A percentile compares a stretch with the other conserved stretches of the same genome.
These are phyloP conservation scores for Blastocystis sp. DNA, from an alignment of 352 stramenopile genomes.

Conservation along the genomic window DNA sequence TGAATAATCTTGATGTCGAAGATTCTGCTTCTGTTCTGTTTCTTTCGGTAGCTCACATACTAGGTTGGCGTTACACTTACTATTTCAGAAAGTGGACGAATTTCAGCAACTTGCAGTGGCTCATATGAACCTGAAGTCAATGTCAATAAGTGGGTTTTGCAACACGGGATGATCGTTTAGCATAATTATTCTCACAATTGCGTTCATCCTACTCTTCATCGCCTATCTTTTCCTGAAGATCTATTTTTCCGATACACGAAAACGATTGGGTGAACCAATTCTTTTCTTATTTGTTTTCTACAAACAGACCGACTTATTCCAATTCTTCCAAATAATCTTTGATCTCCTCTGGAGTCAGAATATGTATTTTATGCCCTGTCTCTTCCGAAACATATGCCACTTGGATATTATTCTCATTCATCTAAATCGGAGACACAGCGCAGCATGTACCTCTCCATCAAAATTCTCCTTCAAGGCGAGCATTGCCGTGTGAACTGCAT, in stretches of 20 bases:
- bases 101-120: neutral
- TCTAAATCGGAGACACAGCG: constrained; percentile 70
- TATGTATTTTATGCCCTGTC: constrained; percentile 71
- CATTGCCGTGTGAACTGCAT: constrained; percentile 96
- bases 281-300: constrained; percentile 67
- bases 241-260: constrained; percentile 25
- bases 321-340: constrained; percentile 99
- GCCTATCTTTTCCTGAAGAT: constrained; percentile 57
- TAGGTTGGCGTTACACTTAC: constrained; percentile 27
- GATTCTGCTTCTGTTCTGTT: constrained; percentile 17
- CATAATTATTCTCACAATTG: neutral
- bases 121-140: constrained; percentile 42
- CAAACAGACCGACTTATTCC: constrained; percentile 66
- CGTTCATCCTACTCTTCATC: neutral
- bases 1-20: neutral
- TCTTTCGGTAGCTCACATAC: neutral
- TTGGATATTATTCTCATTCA: constrained; percentile 96
- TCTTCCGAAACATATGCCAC: constrained; percentile 90
- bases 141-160: neutral
- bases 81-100: constrained; percentile 23
- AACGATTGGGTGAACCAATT: neutral
- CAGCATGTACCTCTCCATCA: constrained; percentile 74
- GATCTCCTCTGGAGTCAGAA: constrained; percentile 92
- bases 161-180: neutral
- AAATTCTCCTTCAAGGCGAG: constrained; percentile 97